phyloP scores from a whole-genome alignment of 2,329 filamentous ascomycete species.

The Pseudogymnoascus sp. region DNA sequence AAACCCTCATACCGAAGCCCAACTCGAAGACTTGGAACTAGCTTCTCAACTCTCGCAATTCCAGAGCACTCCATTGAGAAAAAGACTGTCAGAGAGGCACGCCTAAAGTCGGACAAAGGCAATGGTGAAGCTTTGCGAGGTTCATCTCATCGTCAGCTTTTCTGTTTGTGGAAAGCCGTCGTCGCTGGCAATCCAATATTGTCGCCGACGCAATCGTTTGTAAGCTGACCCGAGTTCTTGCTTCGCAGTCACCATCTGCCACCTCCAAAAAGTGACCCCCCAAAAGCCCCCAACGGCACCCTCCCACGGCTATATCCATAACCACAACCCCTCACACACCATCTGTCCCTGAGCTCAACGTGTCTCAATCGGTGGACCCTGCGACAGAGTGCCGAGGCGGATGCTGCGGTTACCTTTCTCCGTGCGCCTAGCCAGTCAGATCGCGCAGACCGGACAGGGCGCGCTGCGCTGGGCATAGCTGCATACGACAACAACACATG shows the following conservation, averaged over 20 bases:
- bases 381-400: neutral
- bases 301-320: neutral
- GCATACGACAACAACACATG: conserved; percentile 7
- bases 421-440: neutral
- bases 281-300: neutral
- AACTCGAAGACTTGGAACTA: neutral
- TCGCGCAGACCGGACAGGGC: neutral
- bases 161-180: conserved; percentile 1
- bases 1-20: neutral
- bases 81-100: neutral
- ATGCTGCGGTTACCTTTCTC: conserved; percentile 1
- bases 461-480: neutral
- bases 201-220: neutral
- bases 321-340: neutral
- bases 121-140: neutral
- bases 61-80: neutral
- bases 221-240: neutral
- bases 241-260: neutral
- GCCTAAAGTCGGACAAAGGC: conserved; percentile 2
- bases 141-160: neutral
- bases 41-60: neutral
- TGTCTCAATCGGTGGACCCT: conserved; percentile 1
- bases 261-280: neutral
- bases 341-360: neutral
- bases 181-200: neutral